Evolutionary conservation across 2,329 filamentous ascomycete species (phyloP), one percentile per base, ranked within the genome.

Genomic region (Penicillium glabrum): DNA sequence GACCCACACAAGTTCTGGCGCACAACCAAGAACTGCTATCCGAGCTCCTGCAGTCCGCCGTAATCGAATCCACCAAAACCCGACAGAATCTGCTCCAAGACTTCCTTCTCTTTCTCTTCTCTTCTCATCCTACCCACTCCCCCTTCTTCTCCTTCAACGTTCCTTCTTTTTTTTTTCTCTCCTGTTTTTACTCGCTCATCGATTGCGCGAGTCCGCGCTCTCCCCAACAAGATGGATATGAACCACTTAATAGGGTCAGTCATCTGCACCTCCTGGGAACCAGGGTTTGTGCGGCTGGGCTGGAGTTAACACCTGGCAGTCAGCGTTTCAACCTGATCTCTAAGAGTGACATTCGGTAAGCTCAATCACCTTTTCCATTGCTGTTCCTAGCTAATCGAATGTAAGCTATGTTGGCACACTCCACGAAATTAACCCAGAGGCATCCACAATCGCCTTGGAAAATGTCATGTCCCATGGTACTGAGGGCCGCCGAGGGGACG

Each of bases 391-490:
- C 76, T 79, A 62, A 79, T 75, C 61, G 51, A 21, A 60, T 54
- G 57, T 59, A 41, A 97, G 93, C 78, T 98, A 98, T 80, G 91
- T 96, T 72, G 95, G 95, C 66, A 93, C 90, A 53, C 87, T 99
- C 51, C 92, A 97, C 79, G 91, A 97, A 76, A 99, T 99, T 84
- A 97, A 97, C 78, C 96, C 93, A 61, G 93, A 96, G 76, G 90
- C 91, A 67, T 96, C 93, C 46, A 98, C 95, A 63, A 96, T 99
- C 70, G 96, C 95, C 43, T 87, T 99, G 63, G 93, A 99, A 75
- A 93, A 96, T 84, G 95, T 99, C 74, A 86, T 88, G 62, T 98
- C 93, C 3, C 96, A 89, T 72, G 95, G 95, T 67, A 97, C 95
- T 29, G 95, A 99, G 80, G 93, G 92, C 55, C 90, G 95, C 63